Evolutionary conservation across 139 green algal species (phyloP).

Genomic region (Eudorina sp.): DNA sequence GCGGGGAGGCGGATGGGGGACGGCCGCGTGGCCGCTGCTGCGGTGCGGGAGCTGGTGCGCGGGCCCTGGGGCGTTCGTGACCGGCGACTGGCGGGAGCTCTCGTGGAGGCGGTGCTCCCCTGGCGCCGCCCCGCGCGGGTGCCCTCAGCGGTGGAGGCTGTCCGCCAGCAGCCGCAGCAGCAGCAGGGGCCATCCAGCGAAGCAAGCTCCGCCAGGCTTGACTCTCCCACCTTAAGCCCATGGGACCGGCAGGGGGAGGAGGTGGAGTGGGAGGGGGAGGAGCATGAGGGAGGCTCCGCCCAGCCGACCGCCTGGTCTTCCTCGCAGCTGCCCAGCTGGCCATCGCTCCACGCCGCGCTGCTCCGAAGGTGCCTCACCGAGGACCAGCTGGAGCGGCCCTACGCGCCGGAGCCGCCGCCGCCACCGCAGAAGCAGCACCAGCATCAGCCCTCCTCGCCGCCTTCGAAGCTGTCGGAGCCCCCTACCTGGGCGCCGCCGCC

Average conservation of each 20-base stretch:
- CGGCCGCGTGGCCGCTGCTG: no score
- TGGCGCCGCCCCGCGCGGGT: no score
- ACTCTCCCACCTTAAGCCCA: no score
- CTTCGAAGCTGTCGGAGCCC: background rate
- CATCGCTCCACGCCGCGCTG: background rate
- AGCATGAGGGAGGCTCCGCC: no score
- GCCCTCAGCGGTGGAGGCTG: background rate
- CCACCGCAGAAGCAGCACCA: background rate
- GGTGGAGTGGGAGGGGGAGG: no score
- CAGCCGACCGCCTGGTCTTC: no score
- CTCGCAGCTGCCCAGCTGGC: conserved; percentile 8
- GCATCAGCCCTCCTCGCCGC: background rate
- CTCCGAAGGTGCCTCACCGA: background rate
- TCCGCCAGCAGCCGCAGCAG: background rate
- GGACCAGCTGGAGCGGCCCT: background rate
- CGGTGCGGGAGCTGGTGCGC: no score
- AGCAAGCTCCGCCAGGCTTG: no score
- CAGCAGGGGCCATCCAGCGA: background rate
- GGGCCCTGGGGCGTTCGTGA: background rate
- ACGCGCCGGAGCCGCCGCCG: background rate
- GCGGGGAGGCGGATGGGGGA: no score
- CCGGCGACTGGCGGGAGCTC: background rate
- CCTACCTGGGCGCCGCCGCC: conserved; percentile 1
- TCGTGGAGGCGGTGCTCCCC: background rate
- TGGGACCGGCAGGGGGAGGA: no score